A percentile compares a stretch with the other conserved stretches of the same genome.
These are phyloP conservation scores for Alternaria brassicae DNA, from an alignment of 2,329 filamentous ascomycete genomes.

Conservation along the genomic window DNA sequence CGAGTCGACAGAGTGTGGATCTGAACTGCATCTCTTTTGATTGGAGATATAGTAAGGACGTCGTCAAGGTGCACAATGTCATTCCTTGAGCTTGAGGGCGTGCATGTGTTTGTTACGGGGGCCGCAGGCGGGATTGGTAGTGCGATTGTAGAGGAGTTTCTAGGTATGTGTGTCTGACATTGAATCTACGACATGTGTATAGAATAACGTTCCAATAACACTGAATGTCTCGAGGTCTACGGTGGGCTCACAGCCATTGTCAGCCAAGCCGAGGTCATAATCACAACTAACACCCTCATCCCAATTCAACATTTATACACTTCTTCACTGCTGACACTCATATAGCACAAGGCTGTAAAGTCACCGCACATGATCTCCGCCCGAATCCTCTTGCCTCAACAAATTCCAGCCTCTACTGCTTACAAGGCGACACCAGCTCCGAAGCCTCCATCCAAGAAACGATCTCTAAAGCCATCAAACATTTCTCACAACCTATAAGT, in stretches of 20 bases:
- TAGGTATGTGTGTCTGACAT: conserved; percentile 57
- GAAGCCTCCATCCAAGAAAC: conserved; percentile 55
- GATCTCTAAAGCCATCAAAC: conserved; percentile 52
- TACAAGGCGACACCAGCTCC: conserved; percentile 58
- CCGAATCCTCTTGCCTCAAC: conserved; percentile 41
- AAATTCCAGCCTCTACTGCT: conserved; percentile 48
- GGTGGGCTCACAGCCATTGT: not conserved
- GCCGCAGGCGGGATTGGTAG: conserved; percentile 61
- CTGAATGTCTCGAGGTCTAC: not conserved
- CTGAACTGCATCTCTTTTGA: not conserved
- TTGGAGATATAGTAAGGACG: not conserved
- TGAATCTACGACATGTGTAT: no score
- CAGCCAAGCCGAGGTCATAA: not conserved
- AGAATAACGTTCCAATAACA: not conserved
- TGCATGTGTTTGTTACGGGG: conserved; percentile 63
- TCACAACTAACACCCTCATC: not conserved
- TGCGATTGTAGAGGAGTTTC: conserved; percentile 60
- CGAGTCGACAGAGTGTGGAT: not conserved
- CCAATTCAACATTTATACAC: no score
- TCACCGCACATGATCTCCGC: conserved; percentile 60
- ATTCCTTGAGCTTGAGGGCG: conserved; percentile 57
- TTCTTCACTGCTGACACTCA: conserved; percentile 3
- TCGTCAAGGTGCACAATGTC: conserved; percentile 39
- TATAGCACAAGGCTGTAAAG: conserved; percentile 61
- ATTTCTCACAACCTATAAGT: conserved; percentile 58